Conservation (phyloP, 176 grass and related monocot species). For the Ensete glaucum region DNA sequence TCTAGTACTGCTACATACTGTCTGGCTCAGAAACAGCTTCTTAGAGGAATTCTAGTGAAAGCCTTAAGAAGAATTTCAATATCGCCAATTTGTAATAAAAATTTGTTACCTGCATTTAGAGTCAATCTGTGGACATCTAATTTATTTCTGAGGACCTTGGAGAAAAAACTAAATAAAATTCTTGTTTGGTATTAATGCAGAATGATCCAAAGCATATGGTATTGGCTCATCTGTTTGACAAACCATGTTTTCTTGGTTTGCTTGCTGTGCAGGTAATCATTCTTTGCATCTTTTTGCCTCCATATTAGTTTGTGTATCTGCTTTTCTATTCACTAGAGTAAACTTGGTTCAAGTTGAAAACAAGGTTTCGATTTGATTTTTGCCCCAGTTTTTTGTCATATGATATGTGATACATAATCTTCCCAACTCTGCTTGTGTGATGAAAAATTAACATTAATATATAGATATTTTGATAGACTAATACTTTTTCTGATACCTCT, state of each 20-base stretch:
- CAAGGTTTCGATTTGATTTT: neutral
- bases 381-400: too few species aligned
- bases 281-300: neutral
- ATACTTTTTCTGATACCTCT: too few species aligned
- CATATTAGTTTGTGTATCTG: neutral
- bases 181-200: slow-evolving; percentile 27
- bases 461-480: too few species aligned
- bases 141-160: neutral
- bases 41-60: too few species aligned
- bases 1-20: too few species aligned
- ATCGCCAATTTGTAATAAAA: too few species aligned
- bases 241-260: slow-evolving; percentile 88
- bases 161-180: neutral
- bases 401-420: too few species aligned
- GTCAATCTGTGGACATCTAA: neutral
- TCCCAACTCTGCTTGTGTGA: too few species aligned
- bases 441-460: too few species aligned
- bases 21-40: too few species aligned
- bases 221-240: slow-evolving; percentile 86
- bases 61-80: too few species aligned
- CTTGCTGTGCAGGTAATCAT: slow-evolving; percentile 72
- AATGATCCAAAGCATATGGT: slow-evolving; percentile 68
- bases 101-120: neutral
- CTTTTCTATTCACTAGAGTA: neutral
- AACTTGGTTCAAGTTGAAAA: neutral